Conservation (phyloP, 2,329 filamentous ascomycete species). For the Fusarium burgessii region DNA sequence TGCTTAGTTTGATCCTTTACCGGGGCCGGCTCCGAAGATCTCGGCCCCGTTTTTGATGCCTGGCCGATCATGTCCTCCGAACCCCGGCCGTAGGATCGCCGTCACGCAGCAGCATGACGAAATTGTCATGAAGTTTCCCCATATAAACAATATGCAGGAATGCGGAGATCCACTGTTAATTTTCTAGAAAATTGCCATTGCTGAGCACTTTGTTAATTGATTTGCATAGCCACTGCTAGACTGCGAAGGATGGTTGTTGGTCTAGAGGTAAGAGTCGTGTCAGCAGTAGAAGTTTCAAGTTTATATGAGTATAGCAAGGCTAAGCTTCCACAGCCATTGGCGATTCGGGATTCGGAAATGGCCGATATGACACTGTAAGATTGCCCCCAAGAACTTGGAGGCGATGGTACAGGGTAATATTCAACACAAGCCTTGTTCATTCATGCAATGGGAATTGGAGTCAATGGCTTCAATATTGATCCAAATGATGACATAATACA, state of each 20-base stretch:
- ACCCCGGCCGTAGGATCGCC: conserved; percentile 9
- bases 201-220: background rate
- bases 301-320: background rate
- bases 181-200: conserved; percentile 11
- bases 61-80: conserved; percentile 6
- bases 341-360: background rate
- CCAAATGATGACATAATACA: background rate
- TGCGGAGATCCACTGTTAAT: background rate
- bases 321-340: background rate
- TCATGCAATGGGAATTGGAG: background rate
- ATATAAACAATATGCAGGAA: background rate
- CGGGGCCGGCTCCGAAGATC: conserved; percentile 17
- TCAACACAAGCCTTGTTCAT: no score
- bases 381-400: background rate
- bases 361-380: background rate
- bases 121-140: background rate
- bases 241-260: background rate
- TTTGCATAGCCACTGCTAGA: conserved; percentile 17
- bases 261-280: background rate
- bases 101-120: background rate
- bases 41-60: conserved; percentile 19
- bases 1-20: background rate
- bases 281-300: background rate
- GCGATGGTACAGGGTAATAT: conserved; percentile 1
- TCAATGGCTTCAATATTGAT: background rate